These are phyloP conservation scores for Aciculoconidium aculeatum DNA, from an alignment of 805 yeast genomes.

Conservation along the genomic window DNA sequence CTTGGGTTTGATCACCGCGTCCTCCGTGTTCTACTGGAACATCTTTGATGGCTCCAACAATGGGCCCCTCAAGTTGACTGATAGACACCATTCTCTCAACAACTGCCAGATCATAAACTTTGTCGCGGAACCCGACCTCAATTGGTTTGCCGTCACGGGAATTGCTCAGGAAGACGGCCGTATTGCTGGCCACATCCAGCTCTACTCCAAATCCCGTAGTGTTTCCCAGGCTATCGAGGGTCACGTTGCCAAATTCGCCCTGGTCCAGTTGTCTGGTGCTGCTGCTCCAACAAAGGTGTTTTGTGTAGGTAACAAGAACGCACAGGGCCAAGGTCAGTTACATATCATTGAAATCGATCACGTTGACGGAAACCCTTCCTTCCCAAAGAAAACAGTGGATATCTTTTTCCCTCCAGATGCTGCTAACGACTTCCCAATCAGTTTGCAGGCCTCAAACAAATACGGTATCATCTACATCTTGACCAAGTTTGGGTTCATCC, in stretches of 20 bases:
- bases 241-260: slow-evolving; percentile 89
- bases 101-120: slow-evolving; percentile 88
- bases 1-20: slow-evolving; percentile 80
- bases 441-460: slow-evolving; percentile 76
- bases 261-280: slow-evolving; percentile 68
- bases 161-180: slow-evolving; percentile 91
- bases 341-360: slow-evolving; percentile 97
- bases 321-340: slow-evolving; percentile 63
- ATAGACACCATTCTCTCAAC: slow-evolving; percentile 73
- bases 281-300: slow-evolving; percentile 74
- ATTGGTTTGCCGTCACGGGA: slow-evolving; percentile 95
- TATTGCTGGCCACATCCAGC: slow-evolving; percentile 94
- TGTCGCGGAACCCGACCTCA: slow-evolving; percentile 68
- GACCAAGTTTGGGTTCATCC: slow-evolving; percentile 95
- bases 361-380: slow-evolving; percentile 75
- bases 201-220: slow-evolving; percentile 80
- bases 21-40: slow-evolving; percentile 73
- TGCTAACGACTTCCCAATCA: slow-evolving; percentile 91
- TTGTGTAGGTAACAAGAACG: slow-evolving; percentile 86
- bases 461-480: slow-evolving; percentile 85
- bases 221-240: slow-evolving; percentile 97
- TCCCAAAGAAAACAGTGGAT: slow-evolving; percentile 84
- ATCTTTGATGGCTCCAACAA: slow-evolving; percentile 71
- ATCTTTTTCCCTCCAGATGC: slow-evolving; percentile 97
- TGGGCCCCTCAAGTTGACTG: slow-evolving; percentile 78